A percentile compares a stretch with the other conserved stretches of the same genome.
Evolutionary conservation across 176 grass and related monocot species (phyloP).

Genomic region (Leersia perrieri): DNA sequence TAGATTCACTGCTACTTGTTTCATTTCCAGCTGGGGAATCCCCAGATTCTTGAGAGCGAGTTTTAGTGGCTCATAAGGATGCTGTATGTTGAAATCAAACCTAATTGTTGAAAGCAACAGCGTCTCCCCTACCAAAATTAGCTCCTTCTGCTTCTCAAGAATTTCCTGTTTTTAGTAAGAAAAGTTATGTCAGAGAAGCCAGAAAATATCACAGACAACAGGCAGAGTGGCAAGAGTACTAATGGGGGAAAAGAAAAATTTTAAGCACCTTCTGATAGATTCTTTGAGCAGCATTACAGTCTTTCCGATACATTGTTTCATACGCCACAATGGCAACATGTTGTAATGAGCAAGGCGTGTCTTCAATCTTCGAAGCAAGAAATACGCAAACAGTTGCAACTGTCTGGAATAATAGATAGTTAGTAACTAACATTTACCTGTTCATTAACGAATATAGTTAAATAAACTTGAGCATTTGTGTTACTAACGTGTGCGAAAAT

Average conservation of each 20-base stretch:
- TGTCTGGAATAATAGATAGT: constrained; percentile 46
- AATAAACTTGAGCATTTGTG: neutral
- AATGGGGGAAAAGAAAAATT: neutral
- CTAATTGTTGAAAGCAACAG: constrained; percentile 61
- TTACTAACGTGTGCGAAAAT: neutral
- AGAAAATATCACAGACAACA: constrained; percentile 17
- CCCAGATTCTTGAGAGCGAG: constrained; percentile 53
- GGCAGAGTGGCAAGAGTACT: neutral
- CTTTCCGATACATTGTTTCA: constrained; percentile 53
- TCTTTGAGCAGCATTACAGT: constrained; percentile 55
- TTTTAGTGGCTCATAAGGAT: constrained; percentile 60
- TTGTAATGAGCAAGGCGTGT: constrained; percentile 46
- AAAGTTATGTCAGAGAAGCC: neutral
- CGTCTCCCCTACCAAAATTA: constrained; percentile 61
- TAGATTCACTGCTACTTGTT: constrained; percentile 45
- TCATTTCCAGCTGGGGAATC: constrained; percentile 50
- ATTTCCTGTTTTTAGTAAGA: constrained; percentile 38
- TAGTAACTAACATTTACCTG: neutral
- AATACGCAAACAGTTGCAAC: constrained; percentile 67
- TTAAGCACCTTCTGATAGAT: constrained; percentile 46
- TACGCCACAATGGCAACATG: constrained; percentile 39
- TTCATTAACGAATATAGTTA: neutral
- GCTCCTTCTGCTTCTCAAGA: constrained; percentile 51
- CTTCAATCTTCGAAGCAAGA: constrained; percentile 71
- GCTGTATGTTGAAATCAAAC: constrained; percentile 73